phyloP scores from a whole-genome alignment of 1,284 basidiomycete species.

The Pholiota adiposa region DNA sequence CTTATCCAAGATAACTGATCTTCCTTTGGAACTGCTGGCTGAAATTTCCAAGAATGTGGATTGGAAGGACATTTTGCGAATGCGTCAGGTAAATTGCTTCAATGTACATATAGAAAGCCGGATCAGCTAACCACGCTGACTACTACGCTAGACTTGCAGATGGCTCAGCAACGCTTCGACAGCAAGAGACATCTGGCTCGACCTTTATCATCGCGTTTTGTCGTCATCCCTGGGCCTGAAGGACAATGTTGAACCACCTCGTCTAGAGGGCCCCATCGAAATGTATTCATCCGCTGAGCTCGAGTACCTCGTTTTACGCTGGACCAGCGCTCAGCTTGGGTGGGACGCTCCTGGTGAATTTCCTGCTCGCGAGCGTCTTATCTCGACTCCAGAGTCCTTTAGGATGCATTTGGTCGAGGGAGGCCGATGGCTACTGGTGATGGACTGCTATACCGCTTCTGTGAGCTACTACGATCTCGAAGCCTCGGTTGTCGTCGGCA shows the following conservation, averaged over 20 bases:
- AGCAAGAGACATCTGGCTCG: not conserved
- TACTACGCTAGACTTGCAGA: not conserved
- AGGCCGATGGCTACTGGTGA: not conserved
- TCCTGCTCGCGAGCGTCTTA: not conserved
- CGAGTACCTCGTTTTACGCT: constrained; percentile 4
- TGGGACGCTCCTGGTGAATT: not conserved
- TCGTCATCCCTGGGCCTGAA: not conserved
- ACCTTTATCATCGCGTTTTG: not conserved
- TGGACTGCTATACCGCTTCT: not conserved
- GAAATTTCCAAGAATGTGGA: too few species aligned
- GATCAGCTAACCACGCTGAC: too few species aligned
- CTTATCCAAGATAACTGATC: too few species aligned
- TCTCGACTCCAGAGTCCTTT: not conserved
- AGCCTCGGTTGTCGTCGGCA: too few species aligned
- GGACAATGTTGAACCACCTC: not conserved
- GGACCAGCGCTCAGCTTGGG: constrained; percentile 2
- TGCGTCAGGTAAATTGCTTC: too few species aligned
- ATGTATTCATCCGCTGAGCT: constrained; percentile 9
- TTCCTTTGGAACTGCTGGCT: too few species aligned
- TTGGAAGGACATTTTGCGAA: too few species aligned
- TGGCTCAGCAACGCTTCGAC: not conserved
- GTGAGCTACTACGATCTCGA: not conserved
- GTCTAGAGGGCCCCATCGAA: constrained; percentile 1
- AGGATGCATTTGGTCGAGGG: not conserved
- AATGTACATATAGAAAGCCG: too few species aligned